Percentiles rank a stretch among this genome's conserved stretches.
Evolutionary conservation across 352 stramenopile species (phyloP).

Genomic region (Pythium myriotylum): DNA sequence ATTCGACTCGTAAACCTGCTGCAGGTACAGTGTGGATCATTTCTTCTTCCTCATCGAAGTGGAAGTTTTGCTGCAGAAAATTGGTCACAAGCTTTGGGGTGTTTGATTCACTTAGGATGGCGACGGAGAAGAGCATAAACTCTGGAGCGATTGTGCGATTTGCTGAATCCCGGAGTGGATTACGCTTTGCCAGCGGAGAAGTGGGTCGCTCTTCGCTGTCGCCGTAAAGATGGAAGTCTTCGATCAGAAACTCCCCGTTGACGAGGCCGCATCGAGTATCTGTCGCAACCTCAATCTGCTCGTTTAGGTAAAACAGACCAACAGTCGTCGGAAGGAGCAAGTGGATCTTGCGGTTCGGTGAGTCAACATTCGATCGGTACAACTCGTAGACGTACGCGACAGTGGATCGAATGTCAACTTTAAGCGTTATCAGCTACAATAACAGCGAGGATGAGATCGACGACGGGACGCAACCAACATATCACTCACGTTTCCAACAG

Average conservation of each 20-base stretch:
- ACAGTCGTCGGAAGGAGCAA: constrained; percentile 64
- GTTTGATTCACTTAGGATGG: constrained; percentile 53
- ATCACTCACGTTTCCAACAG: constrained; percentile 62
- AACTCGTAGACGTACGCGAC: constrained; percentile 79
- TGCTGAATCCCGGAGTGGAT: background rate
- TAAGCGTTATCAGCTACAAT: constrained; percentile 59
- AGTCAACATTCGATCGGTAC: constrained; percentile 63
- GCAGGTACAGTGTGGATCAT: constrained; percentile 3
- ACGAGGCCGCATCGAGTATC: constrained; percentile 65
- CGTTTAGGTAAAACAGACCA: constrained; percentile 74
- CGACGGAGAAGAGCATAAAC: constrained; percentile 74
- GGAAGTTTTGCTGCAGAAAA: constrained; percentile 79
- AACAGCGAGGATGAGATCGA: constrained; percentile 5
- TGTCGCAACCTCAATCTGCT: constrained; percentile 59
- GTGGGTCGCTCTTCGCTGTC: background rate
- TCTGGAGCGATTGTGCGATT: constrained; percentile 31
- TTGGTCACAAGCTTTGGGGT: constrained; percentile 65
- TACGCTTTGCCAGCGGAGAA: constrained; percentile 13
- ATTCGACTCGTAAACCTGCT: constrained; percentile 26
- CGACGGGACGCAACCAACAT: background rate
- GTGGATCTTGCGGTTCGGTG: constrained; percentile 62
- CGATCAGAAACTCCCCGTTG: constrained; percentile 61
- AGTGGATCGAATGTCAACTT: constrained; percentile 50
- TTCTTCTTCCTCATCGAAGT: constrained; percentile 32
- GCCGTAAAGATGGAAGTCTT: constrained; percentile 67